Evolutionary conservation across 2,329 filamentous ascomycete species (phyloP), one percentile per base, ranked within the genome.

Genomic region (Apiospora malaysiana): DNA sequence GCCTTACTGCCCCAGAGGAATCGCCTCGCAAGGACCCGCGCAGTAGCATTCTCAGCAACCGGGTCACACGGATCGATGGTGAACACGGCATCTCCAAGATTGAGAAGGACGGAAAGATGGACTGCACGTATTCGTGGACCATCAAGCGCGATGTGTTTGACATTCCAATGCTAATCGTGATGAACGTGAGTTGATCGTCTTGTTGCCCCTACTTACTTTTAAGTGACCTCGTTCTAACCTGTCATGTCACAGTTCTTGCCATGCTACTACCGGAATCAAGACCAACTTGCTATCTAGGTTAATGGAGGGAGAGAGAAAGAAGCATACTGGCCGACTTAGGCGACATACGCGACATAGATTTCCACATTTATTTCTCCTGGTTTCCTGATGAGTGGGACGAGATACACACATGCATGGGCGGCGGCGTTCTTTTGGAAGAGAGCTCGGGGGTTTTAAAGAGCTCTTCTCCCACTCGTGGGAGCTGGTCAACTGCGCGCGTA

Each of bases 71-170:
- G 73, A 91, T 92, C 75, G 90, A 90, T 76, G 90, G 91, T 70
- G 91, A 94, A 81, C 88, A 93, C 73, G 94, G 93, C 12, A 95
- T 97, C 82, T 92, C 92, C 70, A 90, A 91, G 78, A 88, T 97
- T 18, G 94, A 93, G 78, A 92, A 90, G 79, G 94, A 97, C 78
- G 95, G 95, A 69, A 95, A 96, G 82, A 93, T 98, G 71, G 93
- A 97, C 79, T 98, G 95, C 84, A 94, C 93, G 77, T 97, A 97
- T 83, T 97, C 94, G 84, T 98, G 95, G 95, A 95, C 94, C 74
- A 95, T 98, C 73, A 97, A 97, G 84, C 88, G 95, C 74, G 96
- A 99, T 81, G 94, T 96, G 51, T 98, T 98, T 84, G 95, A 98
- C 83, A 97, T 98, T 82, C 96, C 96, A 27, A 97, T 98, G 94